Evolutionary conservation across 2,329 filamentous ascomycete genomes (phyloP).

Genomic region (Calonectria pauciramosa): DNA sequence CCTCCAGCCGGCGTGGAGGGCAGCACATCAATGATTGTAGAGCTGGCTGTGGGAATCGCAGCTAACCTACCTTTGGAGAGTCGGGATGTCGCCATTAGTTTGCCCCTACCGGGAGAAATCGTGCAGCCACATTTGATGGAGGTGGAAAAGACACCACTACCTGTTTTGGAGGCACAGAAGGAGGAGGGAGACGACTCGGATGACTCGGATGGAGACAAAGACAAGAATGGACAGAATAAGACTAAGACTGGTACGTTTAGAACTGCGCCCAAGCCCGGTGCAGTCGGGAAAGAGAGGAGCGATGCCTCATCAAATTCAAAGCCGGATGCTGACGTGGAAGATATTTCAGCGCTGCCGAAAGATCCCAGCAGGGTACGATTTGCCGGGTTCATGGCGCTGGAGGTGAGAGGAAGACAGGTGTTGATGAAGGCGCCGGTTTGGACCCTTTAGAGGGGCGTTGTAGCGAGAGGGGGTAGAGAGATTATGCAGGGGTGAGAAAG

Average conservation of each 20-base stretch:
- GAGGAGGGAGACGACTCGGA: conserved; percentile 58
- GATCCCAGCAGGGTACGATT: conserved; percentile 75
- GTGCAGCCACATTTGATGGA: conserved; percentile 87
- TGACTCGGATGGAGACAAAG: conserved; percentile 57
- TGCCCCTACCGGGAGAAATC: conserved; percentile 82
- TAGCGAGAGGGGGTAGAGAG: conserved; percentile 1
- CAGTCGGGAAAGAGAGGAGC: conserved; percentile 34
- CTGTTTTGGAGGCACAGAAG: conserved; percentile 67
- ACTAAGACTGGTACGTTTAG: conserved; percentile 62
- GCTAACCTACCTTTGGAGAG: conserved; percentile 91
- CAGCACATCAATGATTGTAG: conserved; percentile 91
- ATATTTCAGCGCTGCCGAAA: conserved; percentile 56
- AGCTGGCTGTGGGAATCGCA: conserved; percentile 88
- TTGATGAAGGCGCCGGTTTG: conserved; percentile 83
- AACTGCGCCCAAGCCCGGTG: conserved; percentile 32
- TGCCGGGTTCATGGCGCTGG: conserved; percentile 80
- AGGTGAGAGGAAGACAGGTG: conserved; percentile 82
- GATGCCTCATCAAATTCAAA: conserved; percentile 47
- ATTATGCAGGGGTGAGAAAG: background rate
- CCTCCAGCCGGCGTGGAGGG: conserved; percentile 87
- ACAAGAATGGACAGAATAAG: conserved; percentile 60
- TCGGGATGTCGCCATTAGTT: conserved; percentile 89
- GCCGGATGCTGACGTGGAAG: conserved; percentile 57
- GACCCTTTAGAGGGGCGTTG: conserved; percentile 56
- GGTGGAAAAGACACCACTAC: conserved; percentile 79